phyloP scores from a whole-genome alignment of 306 rosid genomes.

The Vachellia pachyceras region DNA sequence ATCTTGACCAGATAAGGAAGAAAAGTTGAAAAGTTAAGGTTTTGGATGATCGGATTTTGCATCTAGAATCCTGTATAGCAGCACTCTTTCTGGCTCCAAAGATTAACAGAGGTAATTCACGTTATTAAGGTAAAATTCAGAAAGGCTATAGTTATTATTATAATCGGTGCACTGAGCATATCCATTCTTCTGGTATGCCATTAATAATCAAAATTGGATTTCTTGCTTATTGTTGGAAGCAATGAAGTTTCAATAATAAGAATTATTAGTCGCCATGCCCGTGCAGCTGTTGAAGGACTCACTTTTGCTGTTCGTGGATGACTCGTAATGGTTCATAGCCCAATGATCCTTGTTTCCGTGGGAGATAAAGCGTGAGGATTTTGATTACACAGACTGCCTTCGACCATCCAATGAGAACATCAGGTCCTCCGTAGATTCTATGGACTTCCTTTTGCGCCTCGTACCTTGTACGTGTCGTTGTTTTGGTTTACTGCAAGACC shows the following conservation, averaged over 20 bases:
- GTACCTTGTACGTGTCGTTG: slow-evolving; percentile 59
- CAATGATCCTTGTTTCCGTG: slow-evolving; percentile 52
- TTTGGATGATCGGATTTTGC: background rate
- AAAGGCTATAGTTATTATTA: slow-evolving; percentile 25
- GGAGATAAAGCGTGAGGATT: slow-evolving; percentile 42
- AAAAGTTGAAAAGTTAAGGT: background rate
- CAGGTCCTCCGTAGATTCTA: slow-evolving; percentile 37
- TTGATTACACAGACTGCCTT: slow-evolving; percentile 44
- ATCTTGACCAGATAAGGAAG: background rate
- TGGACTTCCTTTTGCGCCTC: slow-evolving; percentile 49
- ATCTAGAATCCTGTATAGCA: background rate
- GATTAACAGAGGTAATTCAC: background rate
- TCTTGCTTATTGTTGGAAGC: slow-evolving; percentile 16
- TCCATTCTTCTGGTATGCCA: background rate
- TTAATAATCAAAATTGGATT: slow-evolving; percentile 4
- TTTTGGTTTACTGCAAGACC: slow-evolving; percentile 88
- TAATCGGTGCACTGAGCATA: background rate
- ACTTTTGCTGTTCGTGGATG: slow-evolving; percentile 43
- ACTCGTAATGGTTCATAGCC: slow-evolving; percentile 52
- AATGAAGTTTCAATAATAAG: slow-evolving; percentile 37
- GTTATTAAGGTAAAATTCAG: background rate
- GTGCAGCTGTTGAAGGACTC: slow-evolving; percentile 41
- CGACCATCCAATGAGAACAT: slow-evolving; percentile 44
- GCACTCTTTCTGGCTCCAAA: background rate
- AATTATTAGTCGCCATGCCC: slow-evolving; percentile 33